Percentiles rank a stretch among this genome's conserved stretches.
Evolutionary conservation across 371 early-diverging fungal species (phyloP).

Genomic region (Actinomucor elegans): DNA sequence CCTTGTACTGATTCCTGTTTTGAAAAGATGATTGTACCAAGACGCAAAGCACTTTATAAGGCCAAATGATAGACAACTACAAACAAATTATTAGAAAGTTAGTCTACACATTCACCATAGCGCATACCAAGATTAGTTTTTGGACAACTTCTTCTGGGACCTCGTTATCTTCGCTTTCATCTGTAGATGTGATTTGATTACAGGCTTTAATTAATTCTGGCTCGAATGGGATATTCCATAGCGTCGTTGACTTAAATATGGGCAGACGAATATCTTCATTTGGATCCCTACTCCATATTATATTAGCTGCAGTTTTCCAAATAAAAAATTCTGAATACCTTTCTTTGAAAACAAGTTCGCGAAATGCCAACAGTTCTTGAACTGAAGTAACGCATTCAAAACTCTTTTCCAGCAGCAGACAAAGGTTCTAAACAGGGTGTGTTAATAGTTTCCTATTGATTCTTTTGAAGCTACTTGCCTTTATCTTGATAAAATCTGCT

Average conservation of each 20-base stretch:
- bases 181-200: slow-evolving; percentile 17
- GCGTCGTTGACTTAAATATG: not conserved
- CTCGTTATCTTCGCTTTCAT: slow-evolving; percentile 8
- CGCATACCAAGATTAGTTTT: not conserved
- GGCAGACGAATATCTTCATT: slow-evolving; percentile 1
- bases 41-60: slow-evolving; percentile 15
- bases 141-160: not conserved
- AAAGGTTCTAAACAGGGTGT: not conserved
- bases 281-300: not conserved
- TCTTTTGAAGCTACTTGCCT: not conserved
- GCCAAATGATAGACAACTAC: slow-evolving; percentile 29
- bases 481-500: not conserved
- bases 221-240: slow-evolving; percentile 16
- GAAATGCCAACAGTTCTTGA: not conserved
- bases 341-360: not conserved
- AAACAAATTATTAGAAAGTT: not conserved
- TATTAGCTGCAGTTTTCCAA: not conserved
- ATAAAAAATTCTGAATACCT: slow-evolving; percentile 1
- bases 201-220: slow-evolving; percentile 3
- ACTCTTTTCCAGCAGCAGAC: not conserved
- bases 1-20: slow-evolving; percentile 21
- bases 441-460: not conserved
- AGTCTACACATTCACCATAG: not conserved
- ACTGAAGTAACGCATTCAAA: not conserved
- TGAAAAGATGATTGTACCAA: slow-evolving; percentile 13